phyloP scores from a whole-genome alignment of 495 filamentous ascomycete genomes.

The Wilcoxina mikolae region DNA sequence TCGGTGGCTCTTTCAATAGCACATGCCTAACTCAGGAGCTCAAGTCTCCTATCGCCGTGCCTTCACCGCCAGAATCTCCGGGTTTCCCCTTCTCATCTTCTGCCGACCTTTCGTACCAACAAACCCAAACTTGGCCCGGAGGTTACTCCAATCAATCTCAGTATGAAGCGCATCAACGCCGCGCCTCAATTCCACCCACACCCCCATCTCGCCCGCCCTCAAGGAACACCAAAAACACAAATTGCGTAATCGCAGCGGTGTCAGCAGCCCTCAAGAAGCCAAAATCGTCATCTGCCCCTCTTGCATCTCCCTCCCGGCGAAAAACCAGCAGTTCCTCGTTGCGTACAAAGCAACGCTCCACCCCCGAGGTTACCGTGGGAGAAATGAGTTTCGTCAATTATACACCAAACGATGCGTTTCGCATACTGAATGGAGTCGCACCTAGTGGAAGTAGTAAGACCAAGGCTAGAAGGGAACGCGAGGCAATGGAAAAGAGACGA shows the following conservation, averaged over 20 bases:
- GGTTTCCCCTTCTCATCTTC: slow-evolving; percentile 20
- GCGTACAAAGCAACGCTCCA: slow-evolving; percentile 14
- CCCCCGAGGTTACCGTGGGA: slow-evolving; percentile 23
- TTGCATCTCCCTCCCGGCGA: slow-evolving; percentile 15
- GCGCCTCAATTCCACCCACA: slow-evolving; percentile 19
- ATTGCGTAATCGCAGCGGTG: slow-evolving; percentile 11
- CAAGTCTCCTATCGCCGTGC: background rate
- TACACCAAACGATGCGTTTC: slow-evolving; percentile 63
- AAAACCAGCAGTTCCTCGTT: slow-evolving; percentile 25
- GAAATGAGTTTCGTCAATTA: slow-evolving; percentile 76
- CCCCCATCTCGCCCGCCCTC: slow-evolving; percentile 13
- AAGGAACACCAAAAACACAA: slow-evolving; percentile 8
- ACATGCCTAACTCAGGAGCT: slow-evolving; percentile 18
- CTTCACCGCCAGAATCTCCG: slow-evolving; percentile 27
- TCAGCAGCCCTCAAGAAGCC: slow-evolving; percentile 15
- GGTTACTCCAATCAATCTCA: slow-evolving; percentile 8
- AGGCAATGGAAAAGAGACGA: slow-evolving; percentile 63
- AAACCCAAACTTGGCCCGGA: slow-evolving; percentile 18
- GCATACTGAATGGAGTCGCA: slow-evolving; percentile 80
- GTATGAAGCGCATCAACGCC: slow-evolving; percentile 5
- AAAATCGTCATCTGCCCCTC: slow-evolving; percentile 14
- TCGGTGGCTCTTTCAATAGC: slow-evolving; percentile 12
- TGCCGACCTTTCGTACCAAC: background rate
- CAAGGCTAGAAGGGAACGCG: slow-evolving; percentile 75
- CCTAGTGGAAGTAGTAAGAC: slow-evolving; percentile 85